Conservation (phyloP, 352 stramenopile species). For the Globisporangium uncinulatum region DNA sequence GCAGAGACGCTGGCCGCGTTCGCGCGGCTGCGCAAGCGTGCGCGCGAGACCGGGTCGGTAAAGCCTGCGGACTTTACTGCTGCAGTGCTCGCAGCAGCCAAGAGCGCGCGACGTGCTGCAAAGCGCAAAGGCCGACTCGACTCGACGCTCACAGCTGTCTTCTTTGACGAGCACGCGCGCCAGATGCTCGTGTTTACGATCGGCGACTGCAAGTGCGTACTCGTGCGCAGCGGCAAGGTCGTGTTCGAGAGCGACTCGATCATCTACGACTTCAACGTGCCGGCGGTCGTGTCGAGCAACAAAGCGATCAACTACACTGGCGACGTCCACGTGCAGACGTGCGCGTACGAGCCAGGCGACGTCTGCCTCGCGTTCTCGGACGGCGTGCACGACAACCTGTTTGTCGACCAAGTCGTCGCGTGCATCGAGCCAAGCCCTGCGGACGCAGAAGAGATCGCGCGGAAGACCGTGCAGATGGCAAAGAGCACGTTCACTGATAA, state of each 20-base stretch:
- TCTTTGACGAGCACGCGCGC: slow-evolving; percentile 60
- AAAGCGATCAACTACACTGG: slow-evolving; percentile 76
- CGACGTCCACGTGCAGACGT: slow-evolving; percentile 70
- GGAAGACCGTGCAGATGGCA: slow-evolving; percentile 58
- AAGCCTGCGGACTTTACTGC: slow-evolving; percentile 54
- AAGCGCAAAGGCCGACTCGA: slow-evolving; percentile 79
- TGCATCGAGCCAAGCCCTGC: slow-evolving; percentile 39
- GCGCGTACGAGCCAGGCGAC: slow-evolving; percentile 65
- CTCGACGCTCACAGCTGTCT: slow-evolving; percentile 79
- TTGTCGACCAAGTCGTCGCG: slow-evolving; percentile 72
- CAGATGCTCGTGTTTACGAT: slow-evolving; percentile 85
- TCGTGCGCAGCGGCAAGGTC: slow-evolving; percentile 55
- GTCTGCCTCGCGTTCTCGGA: slow-evolving; percentile 84
- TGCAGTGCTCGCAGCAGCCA: slow-evolving; percentile 66
- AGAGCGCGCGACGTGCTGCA: slow-evolving; percentile 62
- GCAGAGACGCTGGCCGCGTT: slow-evolving; percentile 67
- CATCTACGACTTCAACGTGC: slow-evolving; percentile 90
- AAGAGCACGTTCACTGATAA: slow-evolving; percentile 61
- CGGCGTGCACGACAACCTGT: slow-evolving; percentile 86
- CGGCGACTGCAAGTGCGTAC: slow-evolving; percentile 84
- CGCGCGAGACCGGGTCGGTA: slow-evolving; percentile 36
- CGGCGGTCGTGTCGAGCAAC: slow-evolving; percentile 82
- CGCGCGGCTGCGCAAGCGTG: slow-evolving; percentile 62
- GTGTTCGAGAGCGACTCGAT: slow-evolving; percentile 87
- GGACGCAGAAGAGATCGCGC: slow-evolving; percentile 72